Percentiles rank a stretch among this genome's conserved stretches.
phyloP scores from a whole-genome alignment of 805 yeast genomes.

The Suhomyces tanzawaensis region DNA sequence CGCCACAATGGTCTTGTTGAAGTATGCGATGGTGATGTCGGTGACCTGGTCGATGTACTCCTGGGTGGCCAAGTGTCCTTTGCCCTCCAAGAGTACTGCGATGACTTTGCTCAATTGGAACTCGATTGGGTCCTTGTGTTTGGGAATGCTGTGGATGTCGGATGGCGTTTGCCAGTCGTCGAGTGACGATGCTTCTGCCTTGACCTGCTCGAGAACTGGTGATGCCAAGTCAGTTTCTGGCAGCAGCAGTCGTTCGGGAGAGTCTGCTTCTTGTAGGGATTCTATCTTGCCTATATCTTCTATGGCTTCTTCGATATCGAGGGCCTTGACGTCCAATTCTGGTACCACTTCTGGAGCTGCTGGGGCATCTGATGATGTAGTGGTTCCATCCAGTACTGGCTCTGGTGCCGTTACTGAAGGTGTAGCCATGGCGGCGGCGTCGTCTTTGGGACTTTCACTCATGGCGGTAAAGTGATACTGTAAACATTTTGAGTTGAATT shows the following conservation, averaged over 20 bases:
- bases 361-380: background rate
- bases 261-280: background rate
- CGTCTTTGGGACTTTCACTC: background rate
- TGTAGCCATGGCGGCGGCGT: too few species aligned
- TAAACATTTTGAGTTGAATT: too few species aligned
- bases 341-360: background rate
- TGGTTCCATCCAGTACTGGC: too few species aligned
- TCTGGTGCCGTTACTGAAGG: too few species aligned
- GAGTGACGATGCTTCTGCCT: background rate
- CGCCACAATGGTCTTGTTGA: conserved; percentile 35
- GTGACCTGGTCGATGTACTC: conserved; percentile 31
- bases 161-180: background rate
- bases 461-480: too few species aligned
- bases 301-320: background rate
- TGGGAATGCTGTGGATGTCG: background rate
- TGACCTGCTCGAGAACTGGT: background rate
- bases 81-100: conserved; percentile 23
- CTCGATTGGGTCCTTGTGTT: conserved; percentile 19
- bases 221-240: background rate
- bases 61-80: conserved; percentile 19
- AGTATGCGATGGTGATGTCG: conserved; percentile 27
- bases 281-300: background rate
- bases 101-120: conserved; percentile 28
- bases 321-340: background rate
- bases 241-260: background rate